Conservation (phyloP, 2,329 filamentous ascomycete species). For the Metarhizium sp. region DNA sequence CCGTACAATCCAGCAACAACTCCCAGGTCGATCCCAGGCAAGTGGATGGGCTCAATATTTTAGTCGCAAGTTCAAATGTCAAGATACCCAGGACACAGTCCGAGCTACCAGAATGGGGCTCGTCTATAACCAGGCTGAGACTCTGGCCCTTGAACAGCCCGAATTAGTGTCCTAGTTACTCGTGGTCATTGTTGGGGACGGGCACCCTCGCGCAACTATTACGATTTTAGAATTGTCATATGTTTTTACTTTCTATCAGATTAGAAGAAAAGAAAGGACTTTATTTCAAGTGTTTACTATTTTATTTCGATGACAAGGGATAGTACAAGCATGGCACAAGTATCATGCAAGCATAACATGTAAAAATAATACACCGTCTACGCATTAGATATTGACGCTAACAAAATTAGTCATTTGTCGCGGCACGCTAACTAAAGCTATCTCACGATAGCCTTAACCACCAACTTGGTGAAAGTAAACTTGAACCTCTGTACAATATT, state of each 20-base stretch:
- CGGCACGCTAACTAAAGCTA: too few species aligned
- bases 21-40: conserved; percentile 13
- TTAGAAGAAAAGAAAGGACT: neutral
- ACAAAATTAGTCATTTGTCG: too few species aligned
- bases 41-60: conserved; percentile 21
- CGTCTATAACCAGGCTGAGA: conserved; percentile 12
- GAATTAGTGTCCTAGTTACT: neutral
- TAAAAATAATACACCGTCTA: too few species aligned
- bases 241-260: neutral
- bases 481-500: too few species aligned
- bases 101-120: conserved; percentile 20
- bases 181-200: neutral
- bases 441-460: too few species aligned
- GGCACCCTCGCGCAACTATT: neutral
- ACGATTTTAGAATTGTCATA: neutral
- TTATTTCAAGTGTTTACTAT: neutral
- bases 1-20: conserved; percentile 18
- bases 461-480: too few species aligned
- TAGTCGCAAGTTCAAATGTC: conserved; percentile 21
- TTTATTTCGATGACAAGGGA: too few species aligned
- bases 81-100: conserved; percentile 13
- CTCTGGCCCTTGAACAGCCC: conserved; percentile 12
- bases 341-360: too few species aligned
- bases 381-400: too few species aligned
- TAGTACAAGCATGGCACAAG: too few species aligned